Evolutionary conservation across 2,329 filamentous ascomycete species (phyloP), one percentile per base, ranked within the genome.

Genomic region (Penicillium crustosum): DNA sequence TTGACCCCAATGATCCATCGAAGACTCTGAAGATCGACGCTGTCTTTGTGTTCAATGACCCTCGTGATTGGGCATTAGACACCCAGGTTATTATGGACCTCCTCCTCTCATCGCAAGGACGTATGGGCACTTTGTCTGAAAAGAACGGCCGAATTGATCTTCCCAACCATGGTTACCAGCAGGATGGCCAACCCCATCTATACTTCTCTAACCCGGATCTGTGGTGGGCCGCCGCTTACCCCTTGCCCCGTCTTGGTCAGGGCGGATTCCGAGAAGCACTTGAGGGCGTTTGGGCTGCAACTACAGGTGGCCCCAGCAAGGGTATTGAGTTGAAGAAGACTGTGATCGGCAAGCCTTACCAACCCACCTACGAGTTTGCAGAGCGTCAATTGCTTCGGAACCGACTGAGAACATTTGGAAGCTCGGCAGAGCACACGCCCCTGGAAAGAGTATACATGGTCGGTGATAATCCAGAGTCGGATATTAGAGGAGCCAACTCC

Each of bases 21-120:
- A 77, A 78, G 15, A 82, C 79, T 19, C 81, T 93, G 48, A 92
- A 91, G 66, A 89, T 99, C 65, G 91, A 96, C 70, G 92, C 93
- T 29, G 86, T 97, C 29, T 89, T 97, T 68, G 89, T 97, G 7
- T 97, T 93, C 82, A 96, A 96, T 73, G 94, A 97, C 75, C 93
- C 94, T 4, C 86, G 94, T 55, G 94, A 99, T 78, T 99, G 94
- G 94, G 92, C 90, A 0, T 82, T 97, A 10, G 93, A 97, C 73
- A 86, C 86, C 2, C 90, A 96, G 71, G 79, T 97, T 66, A 89
- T 97, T 57, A 75, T 89, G 53, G 94, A 99, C 74, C 78, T 96
- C 12, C 79, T 97, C 7, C 81, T 96, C 41, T 96, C 93, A 0
- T 81, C 85, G 19, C 68, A 82, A n/a, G 94, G 94, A 19, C 85